Evolutionary conservation across 495 filamentous ascomycete species (phyloP).

Genomic region (Neurospora sp.): DNA sequence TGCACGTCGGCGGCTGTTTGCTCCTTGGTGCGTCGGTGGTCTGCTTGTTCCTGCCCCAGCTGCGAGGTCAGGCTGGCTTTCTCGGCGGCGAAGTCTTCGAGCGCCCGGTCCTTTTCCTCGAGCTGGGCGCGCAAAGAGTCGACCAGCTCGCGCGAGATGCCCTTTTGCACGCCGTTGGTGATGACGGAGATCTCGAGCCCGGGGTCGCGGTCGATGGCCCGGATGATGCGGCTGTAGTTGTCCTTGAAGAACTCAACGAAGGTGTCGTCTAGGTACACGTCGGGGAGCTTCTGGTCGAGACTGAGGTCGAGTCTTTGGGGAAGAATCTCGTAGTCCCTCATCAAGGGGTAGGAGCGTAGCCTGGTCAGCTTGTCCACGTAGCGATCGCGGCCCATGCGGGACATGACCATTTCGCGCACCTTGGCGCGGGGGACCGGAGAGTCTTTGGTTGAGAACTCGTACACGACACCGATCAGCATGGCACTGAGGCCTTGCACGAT

Average conservation of each 20-base stretch:
- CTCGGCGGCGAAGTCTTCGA: conserved; percentile 60
- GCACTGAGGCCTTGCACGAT: conserved; percentile 76
- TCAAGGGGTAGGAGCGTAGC: conserved; percentile 66
- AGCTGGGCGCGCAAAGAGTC: conserved; percentile 73
- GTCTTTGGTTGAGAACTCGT: conserved; percentile 96
- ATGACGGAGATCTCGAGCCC: conserved; percentile 72
- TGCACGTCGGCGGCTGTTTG: conserved; percentile 51
- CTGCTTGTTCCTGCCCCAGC: conserved; percentile 66
- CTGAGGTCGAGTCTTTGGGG: conserved; percentile 52
- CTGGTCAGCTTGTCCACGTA: conserved; percentile 79
- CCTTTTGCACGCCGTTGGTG: conserved; percentile 69
- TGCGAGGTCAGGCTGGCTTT: conserved; percentile 56
- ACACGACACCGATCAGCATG: conserved; percentile 75
- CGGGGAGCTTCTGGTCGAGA: conserved; percentile 55
- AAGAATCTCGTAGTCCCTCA: conserved; percentile 87
- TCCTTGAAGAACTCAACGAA: conserved; percentile 96
- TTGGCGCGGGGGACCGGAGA: conserved; percentile 80
- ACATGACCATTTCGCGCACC: conserved; percentile 68
- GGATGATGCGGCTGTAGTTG: conserved; percentile 76
- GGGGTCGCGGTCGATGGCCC: conserved; percentile 87
- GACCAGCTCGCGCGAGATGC: conserved; percentile 71
- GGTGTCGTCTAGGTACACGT: conserved; percentile 73
- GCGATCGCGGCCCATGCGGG: conserved; percentile 72
- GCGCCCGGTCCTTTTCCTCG: conserved; percentile 56
- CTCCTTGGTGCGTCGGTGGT: conserved; percentile 65